These are phyloP conservation scores for Cadophora luteo-olivacea DNA, from an alignment of 2,329 filamentous ascomycete species.

Conservation along the genomic window DNA sequence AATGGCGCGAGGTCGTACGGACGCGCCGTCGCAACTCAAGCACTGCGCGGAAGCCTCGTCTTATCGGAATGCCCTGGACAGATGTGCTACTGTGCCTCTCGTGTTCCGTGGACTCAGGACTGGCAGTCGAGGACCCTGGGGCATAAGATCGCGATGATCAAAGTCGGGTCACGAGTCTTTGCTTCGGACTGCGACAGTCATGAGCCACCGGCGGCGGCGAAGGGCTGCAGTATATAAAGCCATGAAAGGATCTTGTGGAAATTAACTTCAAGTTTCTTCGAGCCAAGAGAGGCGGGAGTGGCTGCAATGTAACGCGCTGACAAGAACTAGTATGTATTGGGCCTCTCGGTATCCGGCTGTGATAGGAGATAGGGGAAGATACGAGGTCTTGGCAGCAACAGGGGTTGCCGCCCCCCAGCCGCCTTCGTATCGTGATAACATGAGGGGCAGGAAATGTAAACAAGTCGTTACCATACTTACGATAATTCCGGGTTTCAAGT, in stretches of 20 bases:
- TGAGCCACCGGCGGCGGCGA: neutral
- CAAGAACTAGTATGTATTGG: too few species aligned
- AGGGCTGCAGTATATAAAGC: conserved; percentile 12
- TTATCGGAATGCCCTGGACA: conserved; percentile 11
- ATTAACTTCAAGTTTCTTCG: neutral
- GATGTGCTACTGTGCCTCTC: conserved; percentile 2
- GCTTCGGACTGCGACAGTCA: conserved; percentile 9
- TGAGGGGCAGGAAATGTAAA: too few species aligned
- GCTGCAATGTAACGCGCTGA: too few species aligned
- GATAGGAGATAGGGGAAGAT: too few species aligned
- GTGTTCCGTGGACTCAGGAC: conserved; percentile 3
- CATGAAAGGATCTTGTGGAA: conserved; percentile 15
- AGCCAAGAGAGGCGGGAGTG: too few species aligned
- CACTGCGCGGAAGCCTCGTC: conserved; percentile 2
- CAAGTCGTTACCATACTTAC: too few species aligned
- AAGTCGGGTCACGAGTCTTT: conserved; percentile 14
- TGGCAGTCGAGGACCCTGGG: too few species aligned
- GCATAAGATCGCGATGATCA: conserved; percentile 18
- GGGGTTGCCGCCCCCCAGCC: too few species aligned
- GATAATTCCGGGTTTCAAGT: too few species aligned
- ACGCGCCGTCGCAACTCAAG: conserved; percentile 2
- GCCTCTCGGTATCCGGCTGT: too few species aligned
- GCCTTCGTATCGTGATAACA: too few species aligned
- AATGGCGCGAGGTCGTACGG: neutral
- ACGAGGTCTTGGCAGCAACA: too few species aligned